These are phyloP conservation scores for Ceratobasidium sp. DNA, from an alignment of 1,284 basidiomycete genomes.

Conservation along the genomic window DNA sequence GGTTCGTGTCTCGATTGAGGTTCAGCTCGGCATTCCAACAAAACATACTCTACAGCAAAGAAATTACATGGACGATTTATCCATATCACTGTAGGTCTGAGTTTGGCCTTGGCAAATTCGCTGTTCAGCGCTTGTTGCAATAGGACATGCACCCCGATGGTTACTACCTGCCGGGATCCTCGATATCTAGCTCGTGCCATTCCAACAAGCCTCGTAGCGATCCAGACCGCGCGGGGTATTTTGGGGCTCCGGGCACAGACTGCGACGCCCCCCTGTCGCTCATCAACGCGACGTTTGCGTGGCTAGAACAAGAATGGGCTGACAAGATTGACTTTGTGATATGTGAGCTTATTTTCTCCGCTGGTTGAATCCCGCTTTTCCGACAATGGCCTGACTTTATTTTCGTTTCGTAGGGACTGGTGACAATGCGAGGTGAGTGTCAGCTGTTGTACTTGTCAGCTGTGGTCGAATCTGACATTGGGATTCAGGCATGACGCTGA, in stretches of 20 bases:
- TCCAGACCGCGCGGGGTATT: constrained; percentile 62
- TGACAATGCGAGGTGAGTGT: constrained; percentile 83
- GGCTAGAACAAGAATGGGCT: constrained; percentile 82
- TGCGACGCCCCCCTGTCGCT: constrained; percentile 88
- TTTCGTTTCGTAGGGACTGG: constrained; percentile 78
- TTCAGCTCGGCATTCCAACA: neutral
- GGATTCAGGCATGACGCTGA: constrained; percentile 86
- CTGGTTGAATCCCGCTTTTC: neutral
- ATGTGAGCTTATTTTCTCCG: constrained; percentile 63
- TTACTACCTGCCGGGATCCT: constrained; percentile 65
- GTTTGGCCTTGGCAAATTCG: constrained; percentile 13
- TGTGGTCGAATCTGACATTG: neutral
- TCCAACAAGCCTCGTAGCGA: constrained; percentile 63
- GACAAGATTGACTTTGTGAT: constrained; percentile 91
- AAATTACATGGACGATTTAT: constrained; percentile 79
- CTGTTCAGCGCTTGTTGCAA: neutral
- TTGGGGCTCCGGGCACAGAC: constrained; percentile 76
- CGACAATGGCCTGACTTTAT: neutral
- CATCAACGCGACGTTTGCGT: constrained; percentile 85
- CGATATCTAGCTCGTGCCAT: constrained; percentile 72
- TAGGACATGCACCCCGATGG: constrained; percentile 83
- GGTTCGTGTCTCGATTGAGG: constrained; percentile 35
- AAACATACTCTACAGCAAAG: constrained; percentile 50
- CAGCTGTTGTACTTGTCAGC: neutral
- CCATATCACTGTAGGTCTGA: constrained; percentile 66